phyloP scores from a whole-genome alignment of 768 basidiomycete genomes.

The Inosperma sp. region DNA sequence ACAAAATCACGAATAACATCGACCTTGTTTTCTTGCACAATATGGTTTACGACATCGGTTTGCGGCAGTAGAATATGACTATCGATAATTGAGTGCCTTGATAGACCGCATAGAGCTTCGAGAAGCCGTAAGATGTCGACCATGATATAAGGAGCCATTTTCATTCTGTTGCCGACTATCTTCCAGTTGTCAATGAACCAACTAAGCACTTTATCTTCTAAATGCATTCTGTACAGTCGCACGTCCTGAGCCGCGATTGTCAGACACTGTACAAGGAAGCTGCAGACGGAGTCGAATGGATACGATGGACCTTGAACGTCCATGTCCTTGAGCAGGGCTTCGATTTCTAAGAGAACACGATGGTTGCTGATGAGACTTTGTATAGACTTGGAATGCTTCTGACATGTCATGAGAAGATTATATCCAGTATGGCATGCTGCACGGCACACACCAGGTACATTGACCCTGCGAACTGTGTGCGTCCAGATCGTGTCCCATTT shows the following conservation, averaged over 20 bases:
- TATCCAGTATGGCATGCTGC: constrained; percentile 72
- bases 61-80: constrained; percentile 62
- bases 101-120: constrained; percentile 56
- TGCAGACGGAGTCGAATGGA: constrained; percentile 88
- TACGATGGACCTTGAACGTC: constrained; percentile 86
- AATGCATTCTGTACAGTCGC: constrained; percentile 72
- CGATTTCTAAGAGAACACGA: constrained; percentile 67
- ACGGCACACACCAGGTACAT: constrained; percentile 64
- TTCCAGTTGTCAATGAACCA: constrained; percentile 81
- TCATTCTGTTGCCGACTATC: constrained; percentile 33
- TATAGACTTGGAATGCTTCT: constrained; percentile 20
- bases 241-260: constrained; percentile 75
- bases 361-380: constrained; percentile 46
- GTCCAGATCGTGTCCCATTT: constrained; percentile 85
- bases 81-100: constrained; percentile 41
- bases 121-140: constrained; percentile 62
- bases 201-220: constrained; percentile 80
- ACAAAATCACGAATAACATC: constrained; percentile 65
- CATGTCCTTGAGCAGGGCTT: constrained; percentile 73
- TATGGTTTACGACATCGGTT: constrained; percentile 54
- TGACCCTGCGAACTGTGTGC: constrained; percentile 70
- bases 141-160: constrained; percentile 50
- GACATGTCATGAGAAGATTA: constrained; percentile 43
- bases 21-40: constrained; percentile 55
- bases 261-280: constrained; percentile 68